phyloP scores from a whole-genome alignment of 176 grass and related monocot species.

The Oropetium thomaeum region DNA sequence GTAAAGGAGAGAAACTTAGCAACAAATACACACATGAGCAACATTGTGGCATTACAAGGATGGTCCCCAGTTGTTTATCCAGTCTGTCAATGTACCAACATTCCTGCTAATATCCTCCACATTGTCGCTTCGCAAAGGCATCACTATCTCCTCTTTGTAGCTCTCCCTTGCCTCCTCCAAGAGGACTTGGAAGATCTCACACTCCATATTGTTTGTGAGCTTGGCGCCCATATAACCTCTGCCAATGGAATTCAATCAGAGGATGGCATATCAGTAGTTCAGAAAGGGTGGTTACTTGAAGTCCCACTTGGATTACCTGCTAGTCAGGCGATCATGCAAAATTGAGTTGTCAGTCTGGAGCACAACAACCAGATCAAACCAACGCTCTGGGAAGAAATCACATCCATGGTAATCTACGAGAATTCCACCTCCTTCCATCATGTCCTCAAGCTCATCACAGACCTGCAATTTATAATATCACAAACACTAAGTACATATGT shows the following conservation, averaged over 20 bases:
- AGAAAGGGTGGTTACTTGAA: not conserved
- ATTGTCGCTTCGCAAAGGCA: constrained; percentile 67
- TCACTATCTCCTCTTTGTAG: constrained; percentile 70
- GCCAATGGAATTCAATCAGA: not conserved
- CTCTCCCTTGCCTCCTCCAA: constrained; percentile 89
- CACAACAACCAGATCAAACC: constrained; percentile 96
- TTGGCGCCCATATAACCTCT: constrained; percentile 95
- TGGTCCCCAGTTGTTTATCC: constrained; percentile 80
- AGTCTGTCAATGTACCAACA: constrained; percentile 62
- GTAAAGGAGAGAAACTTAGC: not conserved
- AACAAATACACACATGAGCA: not conserved
- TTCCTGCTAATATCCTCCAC: constrained; percentile 92
- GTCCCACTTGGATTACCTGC: constrained; percentile 47
- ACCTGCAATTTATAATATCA: constrained; percentile 49
- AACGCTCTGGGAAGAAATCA: constrained; percentile 92
- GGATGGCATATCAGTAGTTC: not conserved
- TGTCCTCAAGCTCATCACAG: constrained; percentile 88
- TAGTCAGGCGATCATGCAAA: constrained; percentile 81
- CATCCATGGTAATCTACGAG: constrained; percentile 95
- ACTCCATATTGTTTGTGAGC: constrained; percentile 90
- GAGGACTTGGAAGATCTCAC: constrained; percentile 93
- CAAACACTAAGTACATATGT: not conserved
- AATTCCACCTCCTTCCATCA: constrained; percentile 82
- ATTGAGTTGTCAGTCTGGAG: constrained; percentile 94
- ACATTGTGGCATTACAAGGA: not conserved